These are phyloP conservation scores for Excoecaria cochinchinensis DNA, from an alignment of 345 rosid genomes.

Conservation along the genomic window DNA sequence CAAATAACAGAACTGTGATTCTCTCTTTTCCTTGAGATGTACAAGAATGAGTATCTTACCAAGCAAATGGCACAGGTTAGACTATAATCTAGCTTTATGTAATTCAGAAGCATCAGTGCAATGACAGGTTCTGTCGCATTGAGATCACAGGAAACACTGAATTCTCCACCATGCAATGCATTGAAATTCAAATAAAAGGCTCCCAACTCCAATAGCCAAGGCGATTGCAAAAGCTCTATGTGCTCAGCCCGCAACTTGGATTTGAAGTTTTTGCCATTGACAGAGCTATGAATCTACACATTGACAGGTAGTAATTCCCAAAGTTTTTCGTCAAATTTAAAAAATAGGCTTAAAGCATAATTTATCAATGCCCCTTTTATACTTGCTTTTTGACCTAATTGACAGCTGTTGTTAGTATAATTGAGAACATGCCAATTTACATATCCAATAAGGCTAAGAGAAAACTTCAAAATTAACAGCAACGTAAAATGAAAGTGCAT, in stretches of 20 bases:
- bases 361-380: too few species aligned
- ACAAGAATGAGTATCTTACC: conserved; percentile 38
- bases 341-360: too few species aligned
- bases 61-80: conserved; percentile 84
- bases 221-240: conserved; percentile 84
- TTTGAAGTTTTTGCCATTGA: conserved; percentile 71
- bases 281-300: conserved; percentile 77
- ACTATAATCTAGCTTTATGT: conserved; percentile 64
- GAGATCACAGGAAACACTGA: conserved; percentile 56
- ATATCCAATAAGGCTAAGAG: not conserved
- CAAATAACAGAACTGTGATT: not conserved
- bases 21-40: not conserved
- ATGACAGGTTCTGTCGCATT: conserved; percentile 50
- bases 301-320: conserved; percentile 6
- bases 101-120: conserved; percentile 59
- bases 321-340: not conserved
- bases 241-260: conserved; percentile 82
- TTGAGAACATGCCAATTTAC: too few species aligned
- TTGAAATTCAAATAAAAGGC: conserved; percentile 72
- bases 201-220: conserved; percentile 94
- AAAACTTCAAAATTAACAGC: not conserved
- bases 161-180: conserved; percentile 46
- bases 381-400: too few species aligned
- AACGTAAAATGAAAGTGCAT: conserved; percentile 7
- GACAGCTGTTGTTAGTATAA: too few species aligned